Base-by-base conservation (phyloP, 2,329 filamentous ascomycete species). In the Neobulgaria alba region DNA sequence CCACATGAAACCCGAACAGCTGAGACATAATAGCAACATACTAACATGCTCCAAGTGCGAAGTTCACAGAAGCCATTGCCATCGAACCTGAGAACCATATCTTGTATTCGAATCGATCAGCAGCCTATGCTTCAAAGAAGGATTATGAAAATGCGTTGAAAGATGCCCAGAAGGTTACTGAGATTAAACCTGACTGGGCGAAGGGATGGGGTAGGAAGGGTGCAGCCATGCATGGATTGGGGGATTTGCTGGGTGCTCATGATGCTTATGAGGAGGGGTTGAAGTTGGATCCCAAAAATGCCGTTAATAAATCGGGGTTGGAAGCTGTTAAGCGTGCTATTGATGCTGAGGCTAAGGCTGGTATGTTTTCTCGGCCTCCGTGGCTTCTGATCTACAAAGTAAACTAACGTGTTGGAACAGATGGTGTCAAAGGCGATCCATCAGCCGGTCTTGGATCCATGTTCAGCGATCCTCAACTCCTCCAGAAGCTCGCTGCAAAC, bases 181-280 rank as follows among this genome's bases (percentile, higher is more conserved):
- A 94, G 66, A 71, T 98, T 63, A 96, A 98, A 73, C 84, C 90
- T 10, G 92, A 96, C 71, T 98, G 92, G 92, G 80, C 87, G 45
- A 96, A 96, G 68, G 92, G 92, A 52, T 95, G 87, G 83, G 82
- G 85, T 44, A 81, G 92, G 46, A 95, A 95, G 64, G 92, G 90
- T 52, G 82, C 88, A 49, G 92, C 92, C 41, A 73, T 89, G 23
- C 92, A 95, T 63, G 92, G 92, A 33, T 70, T 81, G 45, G 86
- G 89, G 38, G 87, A 98, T 61, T 73, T 96, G 16, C 70, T 92
- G 36, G 84, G 78, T 35, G 88, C 92, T 23, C 77, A 82, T 49
- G 88, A 95, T 57, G 88, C 93, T 16, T 98, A 93, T 63, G 85
- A 95, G 59, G 77, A 93, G 62, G 92, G 90, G n/a, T 71, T 95